phyloP scores from a whole-genome alignment of 2,329 filamentous ascomycete species.

The Aspergillus texensis region DNA sequence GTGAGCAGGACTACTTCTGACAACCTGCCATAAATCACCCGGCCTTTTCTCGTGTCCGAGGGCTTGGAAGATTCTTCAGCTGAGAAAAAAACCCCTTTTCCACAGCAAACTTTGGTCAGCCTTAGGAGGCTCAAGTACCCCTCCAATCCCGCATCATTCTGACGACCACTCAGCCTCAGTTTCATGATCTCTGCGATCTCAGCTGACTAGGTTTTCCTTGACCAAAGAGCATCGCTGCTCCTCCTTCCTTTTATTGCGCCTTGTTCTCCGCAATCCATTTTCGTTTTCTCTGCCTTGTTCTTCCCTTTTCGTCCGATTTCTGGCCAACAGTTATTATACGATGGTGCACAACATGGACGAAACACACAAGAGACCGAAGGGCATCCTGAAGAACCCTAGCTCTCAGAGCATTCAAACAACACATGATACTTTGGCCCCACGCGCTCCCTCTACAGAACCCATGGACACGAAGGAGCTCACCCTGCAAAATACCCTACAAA shows the following conservation, averaged over 20 bases:
- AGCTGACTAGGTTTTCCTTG: conserved; percentile 9
- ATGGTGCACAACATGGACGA: conserved; percentile 38
- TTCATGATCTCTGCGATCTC: conserved; percentile 5
- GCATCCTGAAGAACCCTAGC: conserved; percentile 83
- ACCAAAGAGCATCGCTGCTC: background rate
- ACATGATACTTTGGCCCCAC: conserved; percentile 42
- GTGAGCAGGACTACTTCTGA: background rate
- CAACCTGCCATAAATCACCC: background rate
- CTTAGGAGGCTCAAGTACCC: conserved; percentile 13
- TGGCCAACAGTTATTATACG: conserved; percentile 7
- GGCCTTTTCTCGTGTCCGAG: background rate
- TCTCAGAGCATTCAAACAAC: conserved; percentile 57
- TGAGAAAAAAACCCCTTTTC: background rate
- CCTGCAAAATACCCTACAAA: conserved; percentile 89
- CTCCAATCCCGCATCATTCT: conserved; percentile 6
- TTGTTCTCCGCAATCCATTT: background rate
- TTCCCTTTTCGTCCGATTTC: conserved; percentile 4
- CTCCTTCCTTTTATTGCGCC: background rate
- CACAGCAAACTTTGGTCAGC: conserved; percentile 10
- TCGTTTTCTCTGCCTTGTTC: background rate
- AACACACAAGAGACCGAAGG: conserved; percentile 44
- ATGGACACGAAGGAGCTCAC: conserved; percentile 79
- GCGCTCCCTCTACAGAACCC: conserved; percentile 46
- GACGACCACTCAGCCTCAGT: conserved; percentile 11
- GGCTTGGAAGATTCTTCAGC: background rate